Percentiles rank a stretch among this genome's conserved stretches.
phyloP scores from a whole-genome alignment of 139 green algal genomes.

The Volvox africanus region DNA sequence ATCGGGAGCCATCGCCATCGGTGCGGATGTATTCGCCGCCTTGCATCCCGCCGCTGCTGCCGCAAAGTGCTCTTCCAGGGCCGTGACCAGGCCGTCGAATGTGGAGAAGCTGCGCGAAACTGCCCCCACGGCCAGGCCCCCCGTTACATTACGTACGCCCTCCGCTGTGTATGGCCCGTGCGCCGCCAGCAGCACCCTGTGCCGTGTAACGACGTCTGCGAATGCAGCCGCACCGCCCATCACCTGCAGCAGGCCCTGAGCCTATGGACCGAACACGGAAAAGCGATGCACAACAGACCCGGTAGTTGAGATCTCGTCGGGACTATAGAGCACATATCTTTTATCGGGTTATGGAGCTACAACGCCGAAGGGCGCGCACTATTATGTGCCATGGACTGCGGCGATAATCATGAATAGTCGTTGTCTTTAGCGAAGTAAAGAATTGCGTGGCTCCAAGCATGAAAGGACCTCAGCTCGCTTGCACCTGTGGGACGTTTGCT shows the following conservation, averaged over 20 bases:
- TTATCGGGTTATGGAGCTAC: too few species aligned
- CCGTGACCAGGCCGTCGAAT: slow-evolving; percentile 70
- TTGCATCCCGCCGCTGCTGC: not conserved
- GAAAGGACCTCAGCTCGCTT: too few species aligned
- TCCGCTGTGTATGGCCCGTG: slow-evolving; percentile 84
- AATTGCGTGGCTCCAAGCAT: too few species aligned
- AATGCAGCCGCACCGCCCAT: slow-evolving; percentile 66
- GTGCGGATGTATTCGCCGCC: too few species aligned
- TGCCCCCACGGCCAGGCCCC: slow-evolving; percentile 48
- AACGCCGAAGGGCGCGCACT: too few species aligned
- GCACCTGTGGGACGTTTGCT: not conserved
- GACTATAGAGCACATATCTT: too few species aligned
- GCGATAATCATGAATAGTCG: too few species aligned
- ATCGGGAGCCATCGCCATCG: too few species aligned
- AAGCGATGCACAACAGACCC: too few species aligned
- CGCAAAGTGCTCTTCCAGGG: slow-evolving; percentile 59
- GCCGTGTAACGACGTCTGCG: slow-evolving; percentile 39
- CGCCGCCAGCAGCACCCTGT: slow-evolving; percentile 72
- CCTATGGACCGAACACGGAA: slow-evolving; percentile 55
- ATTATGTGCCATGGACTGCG: too few species aligned
- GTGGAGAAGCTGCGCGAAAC: slow-evolving; percentile 64
- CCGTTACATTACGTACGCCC: slow-evolving; percentile 62
- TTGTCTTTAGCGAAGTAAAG: too few species aligned
- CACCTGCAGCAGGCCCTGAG: slow-evolving; percentile 71
- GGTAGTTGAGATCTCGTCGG: too few species aligned